Base-by-base conservation (phyloP, 495 filamentous ascomycete genomes). In the Talaromyces liani region DNA sequence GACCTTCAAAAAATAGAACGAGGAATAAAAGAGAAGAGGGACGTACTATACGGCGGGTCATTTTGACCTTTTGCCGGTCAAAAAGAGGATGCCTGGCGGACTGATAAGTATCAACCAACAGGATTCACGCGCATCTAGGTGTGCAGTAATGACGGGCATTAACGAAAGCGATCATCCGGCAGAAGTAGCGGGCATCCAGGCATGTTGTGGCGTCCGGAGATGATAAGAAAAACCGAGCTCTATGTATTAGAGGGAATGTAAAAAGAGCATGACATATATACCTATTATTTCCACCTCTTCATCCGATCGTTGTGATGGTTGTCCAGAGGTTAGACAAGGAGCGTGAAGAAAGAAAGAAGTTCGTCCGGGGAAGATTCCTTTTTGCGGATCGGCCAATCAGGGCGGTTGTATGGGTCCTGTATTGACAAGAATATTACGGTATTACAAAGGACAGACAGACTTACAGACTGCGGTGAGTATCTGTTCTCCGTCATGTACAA, bases 41-140 rank as follows among this genome's bases (percentile, higher is more conserved):
- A 58, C 69, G 20, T 79, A 80, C 77, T 68, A 81, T 69, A 66
- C 76, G 77, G 71, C 79, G 78, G 75, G 77, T 74, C 77, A 81
- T 81, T 69, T 62, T 66, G 36, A n/a, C 27, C 25, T 9, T 24
- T 27, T 45, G 12, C 34, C 51, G 25, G 27, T 27, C 31, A 33
- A 33, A 24, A 22, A 33, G 61, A 33, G 58, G 36, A 45, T 6
- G 25, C 7, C 24, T n/a, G 39, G 58, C 58, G 10, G 58, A 34
- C 34, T 60, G 36, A 20, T 47, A 25, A 25, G 12, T 60, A 60
- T 60, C 33, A 27, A 16, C 22, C 36, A 60, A 27, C 22, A 24
- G 22, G 6, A 34, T 49, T 18, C 45, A 9, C 45, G 18, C 18
- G 45, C 16, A 49, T 18, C 7, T 49, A 49, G 18, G n/a, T 20